phyloP scores from a whole-genome alignment of 768 basidiomycete genomes.

The Lentinula lateritia region DNA sequence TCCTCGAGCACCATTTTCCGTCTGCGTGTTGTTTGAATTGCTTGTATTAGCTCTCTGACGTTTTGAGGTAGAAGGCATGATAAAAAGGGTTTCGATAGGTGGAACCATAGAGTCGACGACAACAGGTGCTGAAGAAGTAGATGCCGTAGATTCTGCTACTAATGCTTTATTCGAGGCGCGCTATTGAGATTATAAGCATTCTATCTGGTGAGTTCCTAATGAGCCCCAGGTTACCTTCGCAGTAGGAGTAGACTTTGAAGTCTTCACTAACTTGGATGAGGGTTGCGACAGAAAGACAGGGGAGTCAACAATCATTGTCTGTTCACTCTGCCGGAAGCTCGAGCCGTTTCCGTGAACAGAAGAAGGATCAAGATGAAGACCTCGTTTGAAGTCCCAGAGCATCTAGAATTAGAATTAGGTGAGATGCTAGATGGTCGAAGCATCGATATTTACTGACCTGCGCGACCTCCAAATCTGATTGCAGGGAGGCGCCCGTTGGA shows the following conservation, averaged over 20 bases:
- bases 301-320: not conserved
- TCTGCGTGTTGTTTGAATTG: not conserved
- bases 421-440: not conserved
- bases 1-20: conserved; percentile 34
- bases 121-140: not conserved
- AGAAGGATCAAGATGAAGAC: not conserved
- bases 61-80: conserved; percentile 31
- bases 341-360: not conserved
- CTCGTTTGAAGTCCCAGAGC: conserved; percentile 30
- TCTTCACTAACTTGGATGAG: not conserved
- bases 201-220: not conserved
- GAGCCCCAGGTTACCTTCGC: not conserved
- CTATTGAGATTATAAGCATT: not conserved
- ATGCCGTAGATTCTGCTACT: not conserved
- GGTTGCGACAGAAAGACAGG: not conserved
- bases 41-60: conserved; percentile 25
- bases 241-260: conserved; percentile 2
- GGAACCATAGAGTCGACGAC: not conserved
- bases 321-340: not conserved
- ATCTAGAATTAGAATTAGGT: conserved; percentile 23
- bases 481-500: conserved; percentile 27
- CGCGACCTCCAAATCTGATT: conserved; percentile 46
- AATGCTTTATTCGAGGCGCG: not conserved
- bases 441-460: conserved; percentile 34
- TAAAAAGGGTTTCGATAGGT: conserved; percentile 15